Evolutionary conservation across 208 protist genomes (phyloP).

Genomic region (Acanthamoeba castellanii): DNA sequence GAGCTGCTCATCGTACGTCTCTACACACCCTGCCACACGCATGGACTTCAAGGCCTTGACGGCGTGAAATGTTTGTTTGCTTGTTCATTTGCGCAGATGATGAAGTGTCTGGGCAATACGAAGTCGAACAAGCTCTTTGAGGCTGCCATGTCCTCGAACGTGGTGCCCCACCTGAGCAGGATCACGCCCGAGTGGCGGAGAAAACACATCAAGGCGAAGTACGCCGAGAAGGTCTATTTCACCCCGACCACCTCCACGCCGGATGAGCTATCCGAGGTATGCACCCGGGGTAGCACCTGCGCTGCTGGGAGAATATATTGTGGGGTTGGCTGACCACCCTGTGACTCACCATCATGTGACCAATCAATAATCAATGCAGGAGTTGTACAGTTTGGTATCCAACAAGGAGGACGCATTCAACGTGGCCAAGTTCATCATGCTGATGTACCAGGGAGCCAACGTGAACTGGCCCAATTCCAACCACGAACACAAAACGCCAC

Average conservation of each 20-base stretch:
- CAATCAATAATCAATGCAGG: neutral
- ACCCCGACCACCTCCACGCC: neutral
- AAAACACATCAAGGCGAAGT: slow-evolving; percentile 55
- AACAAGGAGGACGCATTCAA: slow-evolving; percentile 60
- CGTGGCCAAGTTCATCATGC: slow-evolving; percentile 53
- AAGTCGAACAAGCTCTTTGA: slow-evolving; percentile 46
- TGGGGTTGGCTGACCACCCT: too few relatives aligned
- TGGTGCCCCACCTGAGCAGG: neutral
- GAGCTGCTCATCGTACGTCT: slow-evolving; percentile 13
- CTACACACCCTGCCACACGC: neutral
- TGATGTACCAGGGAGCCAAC: slow-evolving; percentile 44
- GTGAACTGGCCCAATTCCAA: slow-evolving; percentile 61
- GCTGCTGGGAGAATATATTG: too few relatives aligned
- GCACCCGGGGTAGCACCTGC: neutral
- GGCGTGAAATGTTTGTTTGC: too few relatives aligned
- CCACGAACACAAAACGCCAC: slow-evolving; percentile 27
- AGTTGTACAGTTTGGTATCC: slow-evolving; percentile 44
- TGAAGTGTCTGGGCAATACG: slow-evolving; percentile 48
- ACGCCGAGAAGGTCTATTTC: neutral
- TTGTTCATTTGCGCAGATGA: slow-evolving; percentile 9
- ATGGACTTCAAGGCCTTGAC: neutral
- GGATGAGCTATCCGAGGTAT: slow-evolving; percentile 30
- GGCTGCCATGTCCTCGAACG: neutral
- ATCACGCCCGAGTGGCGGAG: neutral
- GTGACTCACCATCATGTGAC: neutral